Evolutionary conservation across 1,139 yeast genomes (phyloP), one percentile per base, ranked within the genome.

Genomic region (Candida neerlandica): DNA sequence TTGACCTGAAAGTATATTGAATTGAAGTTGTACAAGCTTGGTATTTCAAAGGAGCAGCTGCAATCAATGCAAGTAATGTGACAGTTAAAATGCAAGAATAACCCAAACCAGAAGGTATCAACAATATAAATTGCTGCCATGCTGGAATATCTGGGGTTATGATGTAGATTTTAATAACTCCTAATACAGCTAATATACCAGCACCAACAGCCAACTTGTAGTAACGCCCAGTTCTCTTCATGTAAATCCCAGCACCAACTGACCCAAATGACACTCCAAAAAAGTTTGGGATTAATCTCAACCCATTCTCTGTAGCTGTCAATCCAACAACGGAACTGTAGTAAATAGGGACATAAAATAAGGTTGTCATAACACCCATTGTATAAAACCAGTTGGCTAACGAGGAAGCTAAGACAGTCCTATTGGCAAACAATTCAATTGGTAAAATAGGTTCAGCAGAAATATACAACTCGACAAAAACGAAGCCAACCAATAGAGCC

Each of bases 21-120:
- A 86, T 85, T 0, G 90, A 84, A 0, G 94, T 86, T 0, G 89
- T 81, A 6, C 86, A 80, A 4, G 92, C 92, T 64, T 86, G 92
- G 55, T 73, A 77, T 54, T 81, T 79, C 38, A 68, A 71, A 2
- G 88, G 87, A 9, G 77, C 82, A 1, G 83, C 78, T 0, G 90
- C 84, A 51, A 86, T 85, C 67, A 86, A 74, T 0, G 91, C 85
- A 43, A 86, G 66, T 46, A 86, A 70, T 0, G 91, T 82, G 12
- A 86, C 79, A 0, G 92, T 86, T 55, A 86, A 76, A 64, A 86
- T 73, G 16, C 79, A 73, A 1, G 90, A 75, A 53, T 78, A 79
- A 5, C 86, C 87, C 43, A 81, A 64, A 0, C 90, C 89, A 15
- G 81, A 79, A 11, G 80, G 65, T 15, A 78, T 46, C 46, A 69